phyloP scores from a whole-genome alignment of 192 early-diverging fungal species.

The Coemansia sp. region DNA sequence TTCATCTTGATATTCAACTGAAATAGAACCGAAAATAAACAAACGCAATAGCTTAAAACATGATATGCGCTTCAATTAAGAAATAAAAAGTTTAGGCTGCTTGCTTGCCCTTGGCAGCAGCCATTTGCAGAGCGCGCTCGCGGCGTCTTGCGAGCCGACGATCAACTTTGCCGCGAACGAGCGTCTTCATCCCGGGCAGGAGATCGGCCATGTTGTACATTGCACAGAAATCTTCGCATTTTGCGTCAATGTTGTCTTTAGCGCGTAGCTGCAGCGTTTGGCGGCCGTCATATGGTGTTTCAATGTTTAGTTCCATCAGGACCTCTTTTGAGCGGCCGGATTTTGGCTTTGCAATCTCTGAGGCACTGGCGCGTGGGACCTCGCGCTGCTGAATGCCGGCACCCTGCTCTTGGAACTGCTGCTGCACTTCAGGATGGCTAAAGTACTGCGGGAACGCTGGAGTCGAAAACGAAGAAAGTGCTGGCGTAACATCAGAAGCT shows the following conservation, averaged over 20 bases:
- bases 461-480: conserved; percentile 21
- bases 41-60: conserved; percentile 5
- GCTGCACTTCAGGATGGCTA: conserved; percentile 22
- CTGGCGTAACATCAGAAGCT: not conserved
- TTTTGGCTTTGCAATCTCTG: conserved; percentile 5
- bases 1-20: conserved; percentile 6
- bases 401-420: conserved; percentile 27
- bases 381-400: conserved; percentile 22
- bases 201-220: conserved; percentile 42
- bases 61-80: not conserved
- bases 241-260: conserved; percentile 33
- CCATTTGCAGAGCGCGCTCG: conserved; percentile 41
- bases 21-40: conserved; percentile 3
- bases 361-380: conserved; percentile 30
- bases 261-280: conserved; percentile 42
- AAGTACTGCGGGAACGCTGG: conserved; percentile 52
- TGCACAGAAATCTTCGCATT: conserved; percentile 42
- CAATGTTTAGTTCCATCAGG: conserved; percentile 54
- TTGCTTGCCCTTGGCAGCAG: conserved; percentile 26
- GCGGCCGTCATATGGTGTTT: conserved; percentile 39
- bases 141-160: conserved; percentile 45
- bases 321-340: conserved; percentile 36
- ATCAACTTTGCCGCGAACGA: conserved; percentile 51
- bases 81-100: not conserved
- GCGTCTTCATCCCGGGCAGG: conserved; percentile 44